Evolutionary conservation across 192 early-diverging fungal species (phyloP).

Genomic region (Coemansia sp.): DNA sequence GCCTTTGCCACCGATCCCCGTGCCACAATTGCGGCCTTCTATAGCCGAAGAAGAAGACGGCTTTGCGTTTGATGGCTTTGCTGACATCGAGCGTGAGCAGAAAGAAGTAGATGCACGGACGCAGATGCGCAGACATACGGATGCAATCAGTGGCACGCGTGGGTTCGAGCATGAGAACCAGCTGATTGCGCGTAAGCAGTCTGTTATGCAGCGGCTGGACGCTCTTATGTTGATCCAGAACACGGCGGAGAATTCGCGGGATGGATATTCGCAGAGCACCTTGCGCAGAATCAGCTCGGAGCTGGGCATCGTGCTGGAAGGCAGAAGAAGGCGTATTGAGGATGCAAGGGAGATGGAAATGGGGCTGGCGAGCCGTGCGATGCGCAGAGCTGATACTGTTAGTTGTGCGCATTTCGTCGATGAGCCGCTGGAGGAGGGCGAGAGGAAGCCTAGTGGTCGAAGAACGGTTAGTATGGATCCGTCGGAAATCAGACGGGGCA

Average conservation of each 20-base stretch:
- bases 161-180: neutral
- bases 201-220: constrained; percentile 37
- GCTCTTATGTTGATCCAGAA: constrained; percentile 52
- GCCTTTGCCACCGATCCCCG: neutral
- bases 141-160: neutral
- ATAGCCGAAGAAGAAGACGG: constrained; percentile 14
- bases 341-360: constrained; percentile 2
- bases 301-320: constrained; percentile 39
- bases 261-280: constrained; percentile 34
- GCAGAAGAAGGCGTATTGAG: constrained; percentile 20
- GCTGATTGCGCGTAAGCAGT: constrained; percentile 25
- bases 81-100: constrained; percentile 53
- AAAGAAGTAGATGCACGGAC: constrained; percentile 29
- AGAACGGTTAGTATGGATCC: constrained; percentile 32
- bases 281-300: constrained; percentile 54
- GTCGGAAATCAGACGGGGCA: constrained; percentile 12
- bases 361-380: neutral
- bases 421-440: too few species aligned
- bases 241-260: constrained; percentile 52
- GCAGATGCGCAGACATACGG: constrained; percentile 8
- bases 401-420: too few species aligned
- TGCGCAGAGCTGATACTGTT: neutral
- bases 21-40: neutral
- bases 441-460: neutral
- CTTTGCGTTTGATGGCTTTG: constrained; percentile 47